phyloP scores from a whole-genome alignment of 2,329 filamentous ascomycete genomes.

The Chrysosporium keratinophilum region DNA sequence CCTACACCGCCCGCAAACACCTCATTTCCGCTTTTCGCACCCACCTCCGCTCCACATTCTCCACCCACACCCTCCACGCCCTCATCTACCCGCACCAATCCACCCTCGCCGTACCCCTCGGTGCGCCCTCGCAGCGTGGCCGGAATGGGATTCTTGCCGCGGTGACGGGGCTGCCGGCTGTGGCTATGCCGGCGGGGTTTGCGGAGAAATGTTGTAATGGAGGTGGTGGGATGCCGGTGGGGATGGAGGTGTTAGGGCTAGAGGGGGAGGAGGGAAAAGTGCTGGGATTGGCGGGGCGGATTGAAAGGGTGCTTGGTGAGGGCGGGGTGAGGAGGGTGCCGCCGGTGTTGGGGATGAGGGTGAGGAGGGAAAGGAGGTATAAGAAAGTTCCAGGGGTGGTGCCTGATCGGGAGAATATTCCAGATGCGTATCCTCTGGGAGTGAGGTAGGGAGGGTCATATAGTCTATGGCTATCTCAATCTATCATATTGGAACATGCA shows the following conservation, averaged over 20 bases:
- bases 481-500: no score
- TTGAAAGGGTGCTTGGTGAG: constrained; percentile 36
- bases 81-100: constrained; percentile 56
- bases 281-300: constrained; percentile 43
- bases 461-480: neutral
- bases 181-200: constrained; percentile 31
- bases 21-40: constrained; percentile 46
- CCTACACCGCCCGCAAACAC: constrained; percentile 40
- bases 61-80: constrained; percentile 42
- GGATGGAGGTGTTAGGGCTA: constrained; percentile 53
- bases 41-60: constrained; percentile 44
- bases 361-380: constrained; percentile 1
- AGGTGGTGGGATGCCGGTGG: constrained; percentile 49
- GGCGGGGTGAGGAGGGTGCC: constrained; percentile 40
- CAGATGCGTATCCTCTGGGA: constrained; percentile 13
- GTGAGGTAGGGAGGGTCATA: neutral
- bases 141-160: constrained; percentile 50
- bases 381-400: constrained; percentile 9
- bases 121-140: constrained; percentile 47
- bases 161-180: constrained; percentile 44
- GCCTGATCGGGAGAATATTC: constrained; percentile 13
- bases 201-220: constrained; percentile 28
- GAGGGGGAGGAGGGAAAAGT: constrained; percentile 47
- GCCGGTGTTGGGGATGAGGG: neutral
- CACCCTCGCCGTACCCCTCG: constrained; percentile 51